Evolutionary conservation across 495 filamentous ascomycete species (phyloP).

Genomic region (Xylaria longipes): DNA sequence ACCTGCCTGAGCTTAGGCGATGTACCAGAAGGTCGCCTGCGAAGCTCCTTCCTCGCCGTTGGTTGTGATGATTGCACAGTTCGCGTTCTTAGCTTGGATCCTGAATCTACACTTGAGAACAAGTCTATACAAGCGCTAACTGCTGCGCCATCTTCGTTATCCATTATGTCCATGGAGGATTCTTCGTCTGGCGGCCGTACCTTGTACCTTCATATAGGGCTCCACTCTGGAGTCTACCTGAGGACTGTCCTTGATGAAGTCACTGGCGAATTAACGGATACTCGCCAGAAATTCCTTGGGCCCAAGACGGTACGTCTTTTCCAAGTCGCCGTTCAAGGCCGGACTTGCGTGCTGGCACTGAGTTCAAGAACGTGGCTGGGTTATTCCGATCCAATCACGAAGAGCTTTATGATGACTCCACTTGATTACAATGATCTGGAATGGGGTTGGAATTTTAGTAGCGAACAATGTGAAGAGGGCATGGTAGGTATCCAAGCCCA

Average conservation of each 20-base stretch:
- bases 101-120: conserved; percentile 86
- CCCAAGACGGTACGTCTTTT: conserved; percentile 87
- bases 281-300: conserved; percentile 90
- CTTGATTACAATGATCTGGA: conserved; percentile 86
- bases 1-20: conserved; percentile 93
- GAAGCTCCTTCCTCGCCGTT: conserved; percentile 91
- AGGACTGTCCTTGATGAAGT: conserved; percentile 92
- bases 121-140: conserved; percentile 93
- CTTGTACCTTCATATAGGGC: conserved; percentile 90
- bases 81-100: conserved; percentile 86
- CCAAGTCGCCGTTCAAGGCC: conserved; percentile 80
- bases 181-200: conserved; percentile 75
- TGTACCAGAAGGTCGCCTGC: conserved; percentile 84
- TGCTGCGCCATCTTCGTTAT: conserved; percentile 83
- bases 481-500: conserved; percentile 95
- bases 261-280: conserved; percentile 93
- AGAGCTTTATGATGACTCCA: conserved; percentile 88
- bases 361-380: conserved; percentile 93
- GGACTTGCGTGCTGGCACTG: conserved; percentile 86
- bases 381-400: conserved; percentile 83
- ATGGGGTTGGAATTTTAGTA: conserved; percentile 95
- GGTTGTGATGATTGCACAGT: conserved; percentile 97
- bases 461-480: conserved; percentile 88
- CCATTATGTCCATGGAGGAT: conserved; percentile 95
- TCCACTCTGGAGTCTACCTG: conserved; percentile 94